Evolutionary conservation across 2,329 filamentous ascomycete genomes (phyloP).

Genomic region (Madurella mycetomatis): DNA sequence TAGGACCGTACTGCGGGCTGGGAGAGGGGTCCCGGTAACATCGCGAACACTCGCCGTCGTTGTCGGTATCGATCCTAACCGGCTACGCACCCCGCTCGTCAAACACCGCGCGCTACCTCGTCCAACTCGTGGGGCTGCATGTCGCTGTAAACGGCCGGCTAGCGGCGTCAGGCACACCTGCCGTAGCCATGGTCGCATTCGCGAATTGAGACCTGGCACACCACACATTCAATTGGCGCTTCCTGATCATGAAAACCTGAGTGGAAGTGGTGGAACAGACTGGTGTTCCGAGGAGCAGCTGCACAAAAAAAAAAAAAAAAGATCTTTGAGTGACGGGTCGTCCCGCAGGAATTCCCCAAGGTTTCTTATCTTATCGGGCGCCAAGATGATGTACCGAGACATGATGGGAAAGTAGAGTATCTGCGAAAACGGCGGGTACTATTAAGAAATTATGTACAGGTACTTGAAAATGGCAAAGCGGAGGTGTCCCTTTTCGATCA

Average conservation of each 20-base stretch:
- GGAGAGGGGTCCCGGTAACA: background rate
- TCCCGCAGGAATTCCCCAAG: background rate
- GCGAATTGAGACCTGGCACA: slow-evolving; percentile 20
- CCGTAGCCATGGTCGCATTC: slow-evolving; percentile 35
- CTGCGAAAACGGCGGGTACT: background rate
- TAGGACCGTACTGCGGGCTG: background rate
- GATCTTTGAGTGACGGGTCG: background rate
- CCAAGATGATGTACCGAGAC: too few relatives aligned
- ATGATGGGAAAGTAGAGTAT: too few relatives aligned
- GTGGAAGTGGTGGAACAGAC: background rate
- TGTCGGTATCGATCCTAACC: background rate
- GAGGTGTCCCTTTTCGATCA: background rate
- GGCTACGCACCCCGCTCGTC: background rate
- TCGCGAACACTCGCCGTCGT: background rate
- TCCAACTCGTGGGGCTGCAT: background rate
- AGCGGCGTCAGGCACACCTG: slow-evolving; percentile 25
- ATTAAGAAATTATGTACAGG: slow-evolving; percentile 7
- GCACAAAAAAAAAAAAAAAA: background rate
- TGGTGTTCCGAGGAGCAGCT: background rate
- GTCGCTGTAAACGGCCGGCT: slow-evolving; percentile 4
- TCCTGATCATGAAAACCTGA: slow-evolving; percentile 11
- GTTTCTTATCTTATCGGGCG: slow-evolving; percentile 18
- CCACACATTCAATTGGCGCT: slow-evolving; percentile 29
- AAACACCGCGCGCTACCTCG: slow-evolving; percentile 4
- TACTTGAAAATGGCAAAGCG: background rate